Base-by-base conservation (phyloP, 2,329 filamentous ascomycete genomes). In the Exserohilum rostratum region DNA sequence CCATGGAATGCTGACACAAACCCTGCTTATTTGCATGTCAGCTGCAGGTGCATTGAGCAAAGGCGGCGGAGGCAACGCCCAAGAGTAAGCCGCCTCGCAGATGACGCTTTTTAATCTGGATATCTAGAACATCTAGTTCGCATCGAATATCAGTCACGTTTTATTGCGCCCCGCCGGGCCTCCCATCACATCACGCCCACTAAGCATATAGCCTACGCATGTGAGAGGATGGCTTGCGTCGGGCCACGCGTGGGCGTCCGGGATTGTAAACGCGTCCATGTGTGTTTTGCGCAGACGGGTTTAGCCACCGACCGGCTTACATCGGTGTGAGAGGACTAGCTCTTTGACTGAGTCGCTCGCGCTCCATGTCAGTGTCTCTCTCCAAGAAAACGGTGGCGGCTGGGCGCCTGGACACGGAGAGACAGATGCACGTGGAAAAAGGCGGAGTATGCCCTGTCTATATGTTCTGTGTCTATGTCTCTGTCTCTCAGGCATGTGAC, bases 31-130 rank as follows among this genome's bases (percentile, higher is more conserved):
- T 58, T 35, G 30, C 55, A 47, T 65, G 63, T 67, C 65, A 67
- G 65, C 63, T 67, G 65, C 65, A 67, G 64, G 62, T 66, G 57
- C 62, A 27, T 55, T 52, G 17, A 17, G 20, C n/a, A n/a, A n/a
- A 18, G 31, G 44, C 43, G 55, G 53, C 55, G 57, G 53, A 59
- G 60, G 31, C 22, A 4, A 25, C 22, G 22, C 7, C 22, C n/a
- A n/a, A n/a, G 22, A 25, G 22, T 11, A 45, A 22, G 17, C 20
- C 29, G 42, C 27, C 25, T 40, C n/a, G 37, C 39, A 30, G 39
- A 38, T 46, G 46, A 51, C 47, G 50, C 42, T 25, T 40, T 33
- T 15, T 31, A 25, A 25, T 25, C 22, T 25, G 22, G n/a, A 25
- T 27, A 35, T 46, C 30, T 30, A 40, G 50, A 47, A 40, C 42